These are phyloP conservation scores for Mycosarcoma mackinlayi DNA, from an alignment of 1,284 basidiomycete species.

Conservation along the genomic window DNA sequence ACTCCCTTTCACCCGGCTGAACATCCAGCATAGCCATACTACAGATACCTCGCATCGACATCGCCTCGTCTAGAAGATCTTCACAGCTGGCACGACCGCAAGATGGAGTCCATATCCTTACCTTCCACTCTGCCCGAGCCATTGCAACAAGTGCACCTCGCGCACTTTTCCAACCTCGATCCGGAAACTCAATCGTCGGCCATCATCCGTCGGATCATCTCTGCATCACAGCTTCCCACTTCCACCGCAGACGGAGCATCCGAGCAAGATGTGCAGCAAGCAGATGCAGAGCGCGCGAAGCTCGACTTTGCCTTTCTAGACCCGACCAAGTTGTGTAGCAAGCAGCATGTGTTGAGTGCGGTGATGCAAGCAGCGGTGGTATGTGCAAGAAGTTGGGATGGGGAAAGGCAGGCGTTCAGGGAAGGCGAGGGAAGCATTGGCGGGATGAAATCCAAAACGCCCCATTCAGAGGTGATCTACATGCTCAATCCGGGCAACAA, in stretches of 20 bases:
- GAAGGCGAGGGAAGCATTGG: slow-evolving; percentile 39
- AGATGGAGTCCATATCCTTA: slow-evolving; percentile 40
- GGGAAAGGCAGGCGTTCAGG: slow-evolving; percentile 11
- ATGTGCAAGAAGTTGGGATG: slow-evolving; percentile 33
- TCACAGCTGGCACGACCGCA: not conserved
- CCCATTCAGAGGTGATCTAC: slow-evolving; percentile 51
- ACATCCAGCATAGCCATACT: too few species aligned
- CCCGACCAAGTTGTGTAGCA: slow-evolving; percentile 39
- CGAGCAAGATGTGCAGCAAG: slow-evolving; percentile 7
- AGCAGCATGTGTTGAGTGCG: slow-evolving; percentile 39
- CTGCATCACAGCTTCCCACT: slow-evolving; percentile 35
- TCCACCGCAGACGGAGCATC: slow-evolving; percentile 7
- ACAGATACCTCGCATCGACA: too few species aligned
- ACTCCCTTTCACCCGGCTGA: too few species aligned
- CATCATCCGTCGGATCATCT: slow-evolving; percentile 45
- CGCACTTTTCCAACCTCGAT: slow-evolving; percentile 44
- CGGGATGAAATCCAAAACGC: slow-evolving; percentile 51
- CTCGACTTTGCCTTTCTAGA: slow-evolving; percentile 56
- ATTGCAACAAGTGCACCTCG: slow-evolving; percentile 36
- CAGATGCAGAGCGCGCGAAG: slow-evolving; percentile 23
- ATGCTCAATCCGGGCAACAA: slow-evolving; percentile 48
- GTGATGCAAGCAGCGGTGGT: slow-evolving; percentile 42
- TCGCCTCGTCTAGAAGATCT: too few species aligned
- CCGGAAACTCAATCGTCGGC: slow-evolving; percentile 26
- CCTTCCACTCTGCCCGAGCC: slow-evolving; percentile 23